Evolutionary conservation across 2,329 filamentous ascomycete genomes (phyloP), one percentile per base, ranked within the genome.

Genomic region (Metarhizium anisopliae): DNA sequence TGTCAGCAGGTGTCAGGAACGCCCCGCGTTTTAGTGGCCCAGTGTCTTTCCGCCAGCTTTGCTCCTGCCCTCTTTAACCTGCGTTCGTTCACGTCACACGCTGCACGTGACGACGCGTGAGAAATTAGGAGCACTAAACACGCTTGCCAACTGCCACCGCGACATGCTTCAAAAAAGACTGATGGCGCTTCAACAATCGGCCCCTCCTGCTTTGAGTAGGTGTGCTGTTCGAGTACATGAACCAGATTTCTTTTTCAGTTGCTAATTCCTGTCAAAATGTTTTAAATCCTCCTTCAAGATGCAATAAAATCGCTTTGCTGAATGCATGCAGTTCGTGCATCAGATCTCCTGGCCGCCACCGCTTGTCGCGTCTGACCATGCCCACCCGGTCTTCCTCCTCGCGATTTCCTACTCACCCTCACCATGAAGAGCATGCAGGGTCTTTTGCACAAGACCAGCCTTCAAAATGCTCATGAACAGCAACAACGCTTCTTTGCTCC

Each of bases 371-470:
- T 6, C 45, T 30, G 13, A 49, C 25, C 45, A 49, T 49, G 45
- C 45, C 20, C 18, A 29, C 6, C 6, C n/a, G 2, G 25, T 14
- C 14, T 14, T 16, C 11, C 20, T 11, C 25, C 20, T 49, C 20
- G 10, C 45, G 11, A 29, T 6, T 50, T 18, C 11, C 16, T 30
- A 50, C 29, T 42, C 35, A 25, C 50, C 49, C 60, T 57, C 60
- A 64, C 45, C 51, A 75, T 75, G 72, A 66, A 70, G 61, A 68
- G 66, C 61, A 73, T 72, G 67, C 68, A 67, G 57, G 70, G 75
- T 52, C 60, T 74, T 49, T 63, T 74, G 50, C 77, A 82, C 66
- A 76, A 75, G 56, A 80, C 77, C 59, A 81, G 77, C 55, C 68
- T 82, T 36, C 72, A 79, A 54, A 73, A 76, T 51, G 76, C 76